Evolutionary conservation across 331 rosid genomes (phyloP), one percentile per base, ranked within the genome.

Genomic region (Prunus yedoensis): DNA sequence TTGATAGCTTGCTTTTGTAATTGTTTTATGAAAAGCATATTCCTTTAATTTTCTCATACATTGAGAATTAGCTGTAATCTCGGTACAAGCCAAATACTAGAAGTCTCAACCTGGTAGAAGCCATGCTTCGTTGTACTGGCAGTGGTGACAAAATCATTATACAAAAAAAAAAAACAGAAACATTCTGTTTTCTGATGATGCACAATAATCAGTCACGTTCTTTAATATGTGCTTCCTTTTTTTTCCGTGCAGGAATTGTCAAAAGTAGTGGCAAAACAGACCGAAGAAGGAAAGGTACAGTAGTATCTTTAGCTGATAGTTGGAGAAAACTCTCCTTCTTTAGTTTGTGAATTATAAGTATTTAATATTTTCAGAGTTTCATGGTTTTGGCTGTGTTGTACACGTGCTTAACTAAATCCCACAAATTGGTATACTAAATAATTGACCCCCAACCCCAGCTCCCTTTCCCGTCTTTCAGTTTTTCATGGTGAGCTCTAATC

Each of bases 241-340:
- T 64, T 66, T 72, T 35, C 32, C 25, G 14, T 83, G n/a, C 89
- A 94, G 99, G 97, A 94, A 81, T 76, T 94, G 73, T 78, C 89
- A 9, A 94, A 94, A 86, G 62, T 90, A 75, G 99, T 87, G 77
- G 85, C 97, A 54, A 94, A 94, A 85, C 97, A 88, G 81, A 77
- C 92, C 43, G 99, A 94, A 88, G 99, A 94, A 74, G 99, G 99
- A 79, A 94, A 94, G 97, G 99, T 94, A 89, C 49, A 12, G 23
- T 80, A 38, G 18, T 77, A 68, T 53, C 18, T 25, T 50, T 53
- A 16, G 28, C 49, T 67, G 66, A 70, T 41, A 45, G 32, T 66
- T 75, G 63, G 53, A 74, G 71, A 77, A 71, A 58, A 52, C 62
- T 80, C 47, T 20, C 25, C 28, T 41, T 62, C 57, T 65, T 50